These are phyloP conservation scores for Acacia concinna DNA, from an alignment of 331 rosid genomes.

Conservation along the genomic window DNA sequence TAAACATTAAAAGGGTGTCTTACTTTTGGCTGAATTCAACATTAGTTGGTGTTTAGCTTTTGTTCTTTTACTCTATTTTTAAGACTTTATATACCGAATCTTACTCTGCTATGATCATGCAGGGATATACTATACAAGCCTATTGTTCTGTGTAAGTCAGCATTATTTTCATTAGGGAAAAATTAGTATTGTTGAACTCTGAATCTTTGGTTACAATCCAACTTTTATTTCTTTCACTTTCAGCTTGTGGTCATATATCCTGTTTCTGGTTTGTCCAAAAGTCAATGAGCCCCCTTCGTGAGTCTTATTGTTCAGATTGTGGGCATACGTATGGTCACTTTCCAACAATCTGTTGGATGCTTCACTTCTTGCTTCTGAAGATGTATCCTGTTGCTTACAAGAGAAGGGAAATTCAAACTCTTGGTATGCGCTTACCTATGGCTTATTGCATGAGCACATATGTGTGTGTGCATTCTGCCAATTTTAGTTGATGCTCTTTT, in stretches of 20 bases:
- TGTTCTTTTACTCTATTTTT: constrained; percentile 6
- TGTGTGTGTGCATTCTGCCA: background rate
- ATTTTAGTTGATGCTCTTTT: background rate
- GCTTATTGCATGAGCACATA: constrained; percentile 10
- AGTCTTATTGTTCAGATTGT: constrained; percentile 78
- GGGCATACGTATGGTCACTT: constrained; percentile 69
- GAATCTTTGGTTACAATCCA: background rate
- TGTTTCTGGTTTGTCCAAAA: constrained; percentile 90
- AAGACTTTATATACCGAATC: constrained; percentile 11
- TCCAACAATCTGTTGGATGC: constrained; percentile 73
- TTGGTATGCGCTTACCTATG: constrained; percentile 45
- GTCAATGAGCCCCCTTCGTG: constrained; percentile 49
- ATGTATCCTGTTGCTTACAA: constrained; percentile 60
- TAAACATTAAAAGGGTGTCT: background rate
- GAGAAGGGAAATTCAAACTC: constrained; percentile 58
- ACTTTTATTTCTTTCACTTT: background rate
- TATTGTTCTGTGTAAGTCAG: constrained; percentile 62
- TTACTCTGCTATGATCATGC: constrained; percentile 31
- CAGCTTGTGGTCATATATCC: constrained; percentile 90
- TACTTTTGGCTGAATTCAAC: background rate
- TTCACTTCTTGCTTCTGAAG: constrained; percentile 76
- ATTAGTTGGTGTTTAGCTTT: constrained; percentile 9
- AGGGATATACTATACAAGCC: constrained; percentile 86
- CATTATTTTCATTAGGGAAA: background rate
- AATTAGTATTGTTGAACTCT: background rate